Percentiles rank a stretch among this genome's conserved stretches.
Conservation (phyloP, 768 basidiomycete species). For the Chiua virens region DNA sequence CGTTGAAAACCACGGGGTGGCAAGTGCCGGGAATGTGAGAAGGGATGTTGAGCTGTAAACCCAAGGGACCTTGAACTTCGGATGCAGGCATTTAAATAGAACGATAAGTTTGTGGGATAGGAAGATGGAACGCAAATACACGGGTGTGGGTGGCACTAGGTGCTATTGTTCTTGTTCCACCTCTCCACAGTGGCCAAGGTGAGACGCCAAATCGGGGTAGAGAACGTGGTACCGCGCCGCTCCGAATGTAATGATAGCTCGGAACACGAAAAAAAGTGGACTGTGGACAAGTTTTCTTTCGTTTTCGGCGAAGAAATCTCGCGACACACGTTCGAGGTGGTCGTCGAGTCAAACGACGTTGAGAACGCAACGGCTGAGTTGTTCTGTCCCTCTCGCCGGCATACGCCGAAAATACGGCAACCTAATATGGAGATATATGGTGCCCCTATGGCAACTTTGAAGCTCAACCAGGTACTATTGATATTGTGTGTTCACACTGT, state of each 20-base stretch:
- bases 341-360: conserved; percentile 7
- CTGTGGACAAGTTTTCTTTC: neutral
- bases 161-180: conserved; percentile 21
- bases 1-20: conserved; percentile 7
- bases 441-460: too few relatives aligned
- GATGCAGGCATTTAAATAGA: conserved; percentile 19
- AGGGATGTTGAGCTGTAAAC: conserved; percentile 16
- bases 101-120: neutral
- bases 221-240: conserved; percentile 3
- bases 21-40: conserved; percentile 10
- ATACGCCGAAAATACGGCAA: conserved; percentile 12
- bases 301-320: neutral
- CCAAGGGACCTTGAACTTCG: conserved; percentile 22
- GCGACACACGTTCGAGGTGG: conserved; percentile 4
- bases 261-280: neutral
- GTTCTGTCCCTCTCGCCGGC: conserved; percentile 14
- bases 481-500: too few relatives aligned
- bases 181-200: neutral
- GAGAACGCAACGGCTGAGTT: conserved; percentile 9
- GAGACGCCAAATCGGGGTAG: conserved; percentile 23
- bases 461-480: too few relatives aligned
- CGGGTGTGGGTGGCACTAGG: too few relatives aligned
- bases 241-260: neutral
- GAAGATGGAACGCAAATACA: neutral
- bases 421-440: too few relatives aligned